Evolutionary conservation across 2,329 filamentous ascomycete species (phyloP), one percentile per base, ranked within the genome.

Genomic region (Thielaviopsis ethacetica): DNA sequence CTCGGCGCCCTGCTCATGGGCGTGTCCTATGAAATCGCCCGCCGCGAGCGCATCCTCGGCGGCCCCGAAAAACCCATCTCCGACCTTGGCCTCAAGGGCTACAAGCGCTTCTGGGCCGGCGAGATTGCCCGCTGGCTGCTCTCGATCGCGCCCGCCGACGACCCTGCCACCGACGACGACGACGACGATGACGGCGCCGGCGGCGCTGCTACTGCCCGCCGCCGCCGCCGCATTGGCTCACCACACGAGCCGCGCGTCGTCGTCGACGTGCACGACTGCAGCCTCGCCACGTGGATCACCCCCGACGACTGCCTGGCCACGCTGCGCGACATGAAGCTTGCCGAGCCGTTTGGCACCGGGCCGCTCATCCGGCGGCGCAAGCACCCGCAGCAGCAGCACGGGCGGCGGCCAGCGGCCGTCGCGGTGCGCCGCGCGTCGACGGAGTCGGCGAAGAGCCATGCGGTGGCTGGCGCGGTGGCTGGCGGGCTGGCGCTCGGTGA

Each of bases 11-110:
- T 97, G 56, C 77, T 98, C 34, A 97, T 98, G 82, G 90, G 88
- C 5, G 82, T 93, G 2, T 94, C 88, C 44, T 98, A 98, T 71
- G 91, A 93, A 69, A 85, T 98, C 53, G 91, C 90, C 21, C 81
- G 84, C 54, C 81, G 87, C 59, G 91, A 97, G 67, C 83, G 84
- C 6, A 77, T 91, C 51, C 78, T 96, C 27, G 93, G 93, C 41
- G 91, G 93, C 0, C 93, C 93, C 0, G 93, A 98, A 73, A 93
- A 94, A 69, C 93, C 91, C 10, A 84, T 97, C 52, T 93, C 87
- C 21, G 86, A 91, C 62, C 78, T 95, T 54, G 91, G 91, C 1
- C 81, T 82, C 64, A 86, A 82, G 66, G 89, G 89, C 3, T 97
- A 97, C 71, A 78, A 79, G 65, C 78, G 86, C 5, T 96, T 87